These are phyloP conservation scores for Penicillium crustosum DNA, from an alignment of 2,329 filamentous ascomycete genomes.

Conservation along the genomic window DNA sequence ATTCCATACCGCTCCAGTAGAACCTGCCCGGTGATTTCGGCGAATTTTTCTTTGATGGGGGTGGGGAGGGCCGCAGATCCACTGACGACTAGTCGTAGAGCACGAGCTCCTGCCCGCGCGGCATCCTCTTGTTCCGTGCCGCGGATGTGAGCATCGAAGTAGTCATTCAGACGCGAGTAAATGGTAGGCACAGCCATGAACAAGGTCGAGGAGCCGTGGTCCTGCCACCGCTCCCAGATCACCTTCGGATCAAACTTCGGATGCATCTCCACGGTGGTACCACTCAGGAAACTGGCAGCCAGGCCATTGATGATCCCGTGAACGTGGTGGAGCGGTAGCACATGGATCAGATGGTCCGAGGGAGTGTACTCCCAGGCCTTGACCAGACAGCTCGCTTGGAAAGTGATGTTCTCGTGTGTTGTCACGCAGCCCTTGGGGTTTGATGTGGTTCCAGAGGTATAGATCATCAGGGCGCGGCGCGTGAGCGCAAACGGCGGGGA, in stretches of 20 bases:
- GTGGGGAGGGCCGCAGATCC: conserved; percentile 47
- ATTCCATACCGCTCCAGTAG: conserved; percentile 53
- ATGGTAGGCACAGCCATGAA: conserved; percentile 56
- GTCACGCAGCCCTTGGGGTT: conserved; percentile 47
- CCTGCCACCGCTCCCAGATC: conserved; percentile 51
- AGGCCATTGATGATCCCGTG: conserved; percentile 54
- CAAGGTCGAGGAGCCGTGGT: conserved; percentile 44
- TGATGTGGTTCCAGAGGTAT: conserved; percentile 45
- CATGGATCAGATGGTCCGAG: conserved; percentile 50
- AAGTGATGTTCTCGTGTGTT: conserved; percentile 43
- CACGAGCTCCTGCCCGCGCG: conserved; percentile 34
- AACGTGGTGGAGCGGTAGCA: conserved; percentile 53
- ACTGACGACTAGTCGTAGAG: conserved; percentile 42
- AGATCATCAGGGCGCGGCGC: conserved; percentile 44
- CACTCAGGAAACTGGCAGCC: conserved; percentile 48
- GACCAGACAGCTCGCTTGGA: conserved; percentile 33
- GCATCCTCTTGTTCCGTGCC: conserved; percentile 35
- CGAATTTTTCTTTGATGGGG: conserved; percentile 43
- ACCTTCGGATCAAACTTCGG: conserved; percentile 45
- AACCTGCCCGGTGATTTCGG: conserved; percentile 43
- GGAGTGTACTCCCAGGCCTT: conserved; percentile 33
- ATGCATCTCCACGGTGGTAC: conserved; percentile 51
- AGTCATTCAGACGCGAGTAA: conserved; percentile 50
- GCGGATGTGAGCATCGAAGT: conserved; percentile 43
- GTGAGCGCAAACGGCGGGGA: conserved; percentile 27